These are phyloP conservation scores for Globisporangium mamillatum DNA, from an alignment of 352 stramenopile species.

Conservation along the genomic window DNA sequence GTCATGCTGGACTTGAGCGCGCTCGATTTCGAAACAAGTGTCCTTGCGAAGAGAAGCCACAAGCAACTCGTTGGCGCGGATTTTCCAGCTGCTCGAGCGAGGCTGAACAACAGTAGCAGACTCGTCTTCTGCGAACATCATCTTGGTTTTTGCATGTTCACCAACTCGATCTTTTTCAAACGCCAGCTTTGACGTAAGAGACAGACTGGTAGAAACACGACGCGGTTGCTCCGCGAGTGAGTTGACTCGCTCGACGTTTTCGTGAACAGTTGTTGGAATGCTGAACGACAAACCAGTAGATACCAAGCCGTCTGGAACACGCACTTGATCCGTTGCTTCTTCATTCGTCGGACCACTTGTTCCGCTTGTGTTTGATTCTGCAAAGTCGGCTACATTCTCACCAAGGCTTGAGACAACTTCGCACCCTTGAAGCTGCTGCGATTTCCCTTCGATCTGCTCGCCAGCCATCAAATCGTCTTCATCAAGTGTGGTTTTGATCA, in stretches of 20 bases:
- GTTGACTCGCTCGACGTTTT: neutral
- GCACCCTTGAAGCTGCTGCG: constrained; percentile 1
- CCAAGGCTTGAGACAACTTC: neutral
- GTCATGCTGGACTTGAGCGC: constrained; percentile 17
- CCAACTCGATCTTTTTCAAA: neutral
- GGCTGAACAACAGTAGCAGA: neutral
- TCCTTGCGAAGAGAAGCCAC: constrained; percentile 30
- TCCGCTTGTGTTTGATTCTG: neutral
- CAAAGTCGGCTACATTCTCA: neutral
- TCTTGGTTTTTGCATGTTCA: neutral
- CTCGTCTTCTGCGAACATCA: neutral
- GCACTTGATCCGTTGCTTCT: neutral
- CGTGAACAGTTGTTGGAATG: neutral
- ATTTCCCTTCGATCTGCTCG: constrained; percentile 1
- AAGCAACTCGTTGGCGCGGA: constrained; percentile 32
- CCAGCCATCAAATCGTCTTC: neutral
- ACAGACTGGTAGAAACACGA: too few relatives aligned
- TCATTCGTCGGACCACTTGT: too few relatives aligned
- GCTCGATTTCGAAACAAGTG: constrained; percentile 24
- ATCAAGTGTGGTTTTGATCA: neutral
- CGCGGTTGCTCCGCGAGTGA: neutral
- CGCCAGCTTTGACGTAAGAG: too few relatives aligned
- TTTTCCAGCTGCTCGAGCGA: constrained; percentile 19
- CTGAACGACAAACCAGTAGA: neutral
- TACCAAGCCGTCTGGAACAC: neutral